These are phyloP conservation scores for Teratosphaeria destructans DNA, from an alignment of 2,329 filamentous ascomycete genomes.

Conservation along the genomic window DNA sequence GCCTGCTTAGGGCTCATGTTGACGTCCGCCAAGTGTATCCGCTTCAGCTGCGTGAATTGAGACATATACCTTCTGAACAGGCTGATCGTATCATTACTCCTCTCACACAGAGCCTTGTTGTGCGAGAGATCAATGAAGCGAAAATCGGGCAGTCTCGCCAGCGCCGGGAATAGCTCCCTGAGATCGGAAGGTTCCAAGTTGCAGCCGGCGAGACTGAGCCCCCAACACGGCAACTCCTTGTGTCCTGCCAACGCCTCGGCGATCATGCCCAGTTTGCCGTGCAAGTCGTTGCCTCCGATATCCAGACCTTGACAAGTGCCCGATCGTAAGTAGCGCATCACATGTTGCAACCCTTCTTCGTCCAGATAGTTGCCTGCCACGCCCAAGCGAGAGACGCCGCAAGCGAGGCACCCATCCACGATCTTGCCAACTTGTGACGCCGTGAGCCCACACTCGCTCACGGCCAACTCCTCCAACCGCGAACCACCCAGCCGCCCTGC, in stretches of 20 bases:
- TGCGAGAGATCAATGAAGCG: constrained; percentile 88
- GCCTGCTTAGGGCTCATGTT: constrained; percentile 76
- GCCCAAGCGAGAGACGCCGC: constrained; percentile 68
- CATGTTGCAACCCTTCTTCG: constrained; percentile 60
- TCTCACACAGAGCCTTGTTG: constrained; percentile 63
- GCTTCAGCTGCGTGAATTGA: constrained; percentile 64
- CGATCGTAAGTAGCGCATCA: constrained; percentile 64
- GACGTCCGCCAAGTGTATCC: constrained; percentile 78
- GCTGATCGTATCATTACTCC: constrained; percentile 21
- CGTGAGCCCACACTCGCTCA: constrained; percentile 67
- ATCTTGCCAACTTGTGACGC: constrained; percentile 62
- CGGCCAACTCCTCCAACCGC: constrained; percentile 68
- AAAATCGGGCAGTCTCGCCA: constrained; percentile 61
- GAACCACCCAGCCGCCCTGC: constrained; percentile 65
- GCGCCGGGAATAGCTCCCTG: constrained; percentile 61
- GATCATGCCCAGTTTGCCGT: constrained; percentile 35
- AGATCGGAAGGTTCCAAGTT: constrained; percentile 65
- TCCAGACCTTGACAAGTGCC: constrained; percentile 81
- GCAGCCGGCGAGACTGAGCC: constrained; percentile 77
- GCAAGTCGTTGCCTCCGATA: constrained; percentile 70
- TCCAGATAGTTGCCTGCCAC: constrained; percentile 75
- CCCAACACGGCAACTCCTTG: constrained; percentile 52
- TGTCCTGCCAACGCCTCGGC: constrained; percentile 39
- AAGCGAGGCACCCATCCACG: constrained; percentile 70
- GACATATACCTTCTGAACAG: constrained; percentile 76